phyloP scores from a whole-genome alignment of 768 basidiomycete genomes.

The Leccinum subtestaceum region DNA sequence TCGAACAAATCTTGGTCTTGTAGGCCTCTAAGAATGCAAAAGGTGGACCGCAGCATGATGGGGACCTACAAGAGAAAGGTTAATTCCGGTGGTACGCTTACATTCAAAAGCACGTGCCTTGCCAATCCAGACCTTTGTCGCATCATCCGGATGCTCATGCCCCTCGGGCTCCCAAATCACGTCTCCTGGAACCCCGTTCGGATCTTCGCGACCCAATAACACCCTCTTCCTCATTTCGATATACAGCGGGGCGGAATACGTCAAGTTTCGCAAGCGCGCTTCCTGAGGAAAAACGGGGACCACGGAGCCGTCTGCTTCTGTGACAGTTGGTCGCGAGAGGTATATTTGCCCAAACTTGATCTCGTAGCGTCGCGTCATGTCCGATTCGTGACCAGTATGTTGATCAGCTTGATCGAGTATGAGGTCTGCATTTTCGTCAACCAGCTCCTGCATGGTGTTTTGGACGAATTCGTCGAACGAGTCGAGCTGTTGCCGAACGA shows the following conservation, averaged over 20 bases:
- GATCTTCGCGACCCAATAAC: slow-evolving; percentile 75
- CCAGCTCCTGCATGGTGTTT: slow-evolving; percentile 98
- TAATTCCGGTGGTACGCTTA: slow-evolving; percentile 10
- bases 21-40: slow-evolving; percentile 85
- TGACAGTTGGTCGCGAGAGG: slow-evolving; percentile 90
- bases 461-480: slow-evolving; percentile 99
- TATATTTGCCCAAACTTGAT: slow-evolving; percentile 98
- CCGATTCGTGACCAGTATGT: slow-evolving; percentile 83
- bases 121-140: slow-evolving; percentile 90
- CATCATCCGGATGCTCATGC: slow-evolving; percentile 59
- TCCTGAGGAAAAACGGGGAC: slow-evolving; percentile 96
- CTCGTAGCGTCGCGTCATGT: slow-evolving; percentile 89
- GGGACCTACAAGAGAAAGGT: slow-evolving; percentile 62
- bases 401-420: slow-evolving; percentile 96
- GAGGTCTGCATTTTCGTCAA: slow-evolving; percentile 94
- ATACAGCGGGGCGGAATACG: slow-evolving; percentile 93
- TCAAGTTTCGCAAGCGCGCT: slow-evolving; percentile 89
- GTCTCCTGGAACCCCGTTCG: slow-evolving; percentile 76
- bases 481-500: slow-evolving; percentile 96
- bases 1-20: slow-evolving; percentile 81
- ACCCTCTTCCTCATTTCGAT: slow-evolving; percentile 93
- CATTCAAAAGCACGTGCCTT: slow-evolving; percentile 53
- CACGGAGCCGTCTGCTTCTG: slow-evolving; percentile 92
- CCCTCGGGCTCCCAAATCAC: slow-evolving; percentile 73
- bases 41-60: slow-evolving; percentile 95